phyloP scores from a whole-genome alignment of 176 grass and related monocot species.

The Paspalum notatum region DNA sequence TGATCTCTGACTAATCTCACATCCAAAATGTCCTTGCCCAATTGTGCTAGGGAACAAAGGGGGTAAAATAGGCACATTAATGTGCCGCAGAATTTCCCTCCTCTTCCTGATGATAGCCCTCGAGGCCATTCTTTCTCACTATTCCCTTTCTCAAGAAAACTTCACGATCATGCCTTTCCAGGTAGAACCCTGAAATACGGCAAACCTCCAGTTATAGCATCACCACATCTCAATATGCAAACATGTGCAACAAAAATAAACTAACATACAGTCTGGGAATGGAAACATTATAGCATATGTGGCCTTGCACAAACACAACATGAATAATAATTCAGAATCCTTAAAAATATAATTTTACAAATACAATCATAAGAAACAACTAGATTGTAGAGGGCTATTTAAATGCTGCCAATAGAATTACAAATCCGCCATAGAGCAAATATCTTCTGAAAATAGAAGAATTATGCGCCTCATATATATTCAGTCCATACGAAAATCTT shows the following conservation, averaged over 20 bases:
- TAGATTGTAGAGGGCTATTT: not conserved
- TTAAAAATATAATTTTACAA: not conserved
- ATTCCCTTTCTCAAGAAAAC: slow-evolving; percentile 56
- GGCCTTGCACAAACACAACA: not conserved
- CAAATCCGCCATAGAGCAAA: not conserved
- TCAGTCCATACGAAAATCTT: not conserved
- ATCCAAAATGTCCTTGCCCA: slow-evolving; percentile 51
- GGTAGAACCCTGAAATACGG: slow-evolving; percentile 55
- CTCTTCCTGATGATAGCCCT: slow-evolving; percentile 70
- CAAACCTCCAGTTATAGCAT: slow-evolving; percentile 31
- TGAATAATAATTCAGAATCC: not conserved
- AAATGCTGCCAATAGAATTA: not conserved
- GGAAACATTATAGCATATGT: not conserved
- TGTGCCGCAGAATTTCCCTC: slow-evolving; percentile 54
- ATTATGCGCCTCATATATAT: not conserved
- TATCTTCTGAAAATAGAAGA: not conserved
- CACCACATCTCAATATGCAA: slow-evolving; percentile 24
- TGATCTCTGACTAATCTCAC: slow-evolving; percentile 43
- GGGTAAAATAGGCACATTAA: slow-evolving; percentile 33
- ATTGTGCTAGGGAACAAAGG: slow-evolving; percentile 46
- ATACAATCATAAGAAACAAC: not conserved
- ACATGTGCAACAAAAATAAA: not conserved
- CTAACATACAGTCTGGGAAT: not conserved
- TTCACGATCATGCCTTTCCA: slow-evolving; percentile 48
- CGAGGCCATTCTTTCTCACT: slow-evolving; percentile 67